Evolutionary conservation across 306 rosid species (phyloP).

Genomic region (Cucumis melo): DNA sequence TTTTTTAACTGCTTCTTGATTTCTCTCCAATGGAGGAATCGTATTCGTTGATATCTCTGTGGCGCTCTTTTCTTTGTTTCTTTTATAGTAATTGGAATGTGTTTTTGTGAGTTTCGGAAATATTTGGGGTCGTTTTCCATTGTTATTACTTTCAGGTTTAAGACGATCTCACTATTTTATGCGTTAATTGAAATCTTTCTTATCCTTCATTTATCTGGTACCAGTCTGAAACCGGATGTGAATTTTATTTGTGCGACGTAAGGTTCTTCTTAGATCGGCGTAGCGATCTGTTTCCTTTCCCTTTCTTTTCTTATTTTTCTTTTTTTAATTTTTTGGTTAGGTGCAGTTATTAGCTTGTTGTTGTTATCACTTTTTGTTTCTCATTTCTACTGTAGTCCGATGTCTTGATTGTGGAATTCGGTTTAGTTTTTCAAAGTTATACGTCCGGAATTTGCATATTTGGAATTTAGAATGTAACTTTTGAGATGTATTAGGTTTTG

Average conservation of each 20-base stretch:
- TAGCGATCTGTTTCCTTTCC: not conserved
- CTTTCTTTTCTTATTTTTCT: no score
- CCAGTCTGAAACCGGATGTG: not conserved
- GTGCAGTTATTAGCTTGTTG: not conserved
- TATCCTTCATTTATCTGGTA: not conserved
- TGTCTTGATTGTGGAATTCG: not conserved
- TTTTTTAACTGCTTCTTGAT: not conserved
- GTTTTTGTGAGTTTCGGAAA: not conserved
- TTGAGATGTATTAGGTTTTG: constrained; percentile 43
- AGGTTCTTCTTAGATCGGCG: not conserved
- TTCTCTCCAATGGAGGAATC: not conserved
- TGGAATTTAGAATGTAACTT: not conserved
- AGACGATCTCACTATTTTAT: not conserved
- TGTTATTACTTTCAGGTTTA: not conserved
- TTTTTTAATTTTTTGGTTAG: not conserved
- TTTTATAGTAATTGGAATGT: not conserved
- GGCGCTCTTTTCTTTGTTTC: not conserved
- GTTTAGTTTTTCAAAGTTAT: not conserved
- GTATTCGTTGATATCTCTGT: not conserved
- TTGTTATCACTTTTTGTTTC: not conserved
- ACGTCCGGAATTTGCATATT: not conserved
- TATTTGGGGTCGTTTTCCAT: not conserved
- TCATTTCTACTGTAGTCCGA: not conserved
- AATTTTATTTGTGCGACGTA: not conserved
- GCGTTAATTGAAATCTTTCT: not conserved